phyloP scores from a whole-genome alignment of 768 basidiomycete species.

The Cantharellus cinnabarinus region DNA sequence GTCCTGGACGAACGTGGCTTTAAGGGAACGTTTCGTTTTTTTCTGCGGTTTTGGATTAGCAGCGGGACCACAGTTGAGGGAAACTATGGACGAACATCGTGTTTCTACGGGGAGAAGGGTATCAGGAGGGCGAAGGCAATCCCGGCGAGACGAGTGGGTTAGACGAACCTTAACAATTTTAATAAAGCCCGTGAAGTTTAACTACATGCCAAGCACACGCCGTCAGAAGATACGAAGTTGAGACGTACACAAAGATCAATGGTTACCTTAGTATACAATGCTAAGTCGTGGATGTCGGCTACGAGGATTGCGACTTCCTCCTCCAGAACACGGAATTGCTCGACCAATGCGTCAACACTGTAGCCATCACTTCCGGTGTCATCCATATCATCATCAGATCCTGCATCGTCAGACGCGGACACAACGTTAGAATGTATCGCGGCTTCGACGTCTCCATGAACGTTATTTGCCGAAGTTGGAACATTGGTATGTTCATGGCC shows the following conservation, averaged over 20 bases:
- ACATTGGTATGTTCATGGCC: background rate
- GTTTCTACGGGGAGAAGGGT: constrained; percentile 38
- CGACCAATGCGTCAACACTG: constrained; percentile 54
- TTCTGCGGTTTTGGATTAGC: constrained; percentile 33
- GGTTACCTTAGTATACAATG: constrained; percentile 59
- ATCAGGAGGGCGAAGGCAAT: background rate
- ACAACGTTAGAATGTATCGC: background rate
- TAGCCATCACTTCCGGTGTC: constrained; percentile 27
- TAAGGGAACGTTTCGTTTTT: constrained; percentile 69
- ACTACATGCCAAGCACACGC: constrained; percentile 10
- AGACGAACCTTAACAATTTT: constrained; percentile 76
- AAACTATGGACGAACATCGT: constrained; percentile 40
- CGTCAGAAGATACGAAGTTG: background rate
- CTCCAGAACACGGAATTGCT: constrained; percentile 68
- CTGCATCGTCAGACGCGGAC: constrained; percentile 1
- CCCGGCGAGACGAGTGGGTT: background rate
- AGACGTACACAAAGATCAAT: background rate
- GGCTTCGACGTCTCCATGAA: constrained; percentile 7
- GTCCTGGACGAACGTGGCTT: constrained; percentile 72
- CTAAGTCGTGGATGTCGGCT: constrained; percentile 64
- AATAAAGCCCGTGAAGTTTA: constrained; percentile 97
- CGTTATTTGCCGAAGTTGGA: background rate
- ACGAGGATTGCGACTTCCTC: constrained; percentile 91
- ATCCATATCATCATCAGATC: constrained; percentile 5
- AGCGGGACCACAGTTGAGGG: background rate